phyloP scores from a whole-genome alignment of 108 stramenopile genomes.

The Cyclotella atomus region DNA sequence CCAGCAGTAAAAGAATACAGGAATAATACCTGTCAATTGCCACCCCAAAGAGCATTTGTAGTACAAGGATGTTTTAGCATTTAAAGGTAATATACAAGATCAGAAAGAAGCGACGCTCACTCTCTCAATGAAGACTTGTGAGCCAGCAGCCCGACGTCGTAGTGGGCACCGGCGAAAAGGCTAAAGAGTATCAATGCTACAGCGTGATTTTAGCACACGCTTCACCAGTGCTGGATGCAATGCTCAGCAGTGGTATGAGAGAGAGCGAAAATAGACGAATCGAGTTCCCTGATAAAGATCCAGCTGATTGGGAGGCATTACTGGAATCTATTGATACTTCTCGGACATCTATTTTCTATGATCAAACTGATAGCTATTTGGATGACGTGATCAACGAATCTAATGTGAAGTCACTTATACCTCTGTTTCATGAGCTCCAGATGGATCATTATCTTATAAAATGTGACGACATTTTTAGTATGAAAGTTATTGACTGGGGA shows the following conservation, averaged over 20 bases:
- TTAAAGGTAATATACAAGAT: too few relatives aligned
- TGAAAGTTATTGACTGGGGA: not conserved
- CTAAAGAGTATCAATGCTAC: constrained; percentile 18
- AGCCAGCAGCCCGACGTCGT: not conserved
- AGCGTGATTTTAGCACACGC: not conserved
- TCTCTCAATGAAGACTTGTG: too few relatives aligned
- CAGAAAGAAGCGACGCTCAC: too few relatives aligned
- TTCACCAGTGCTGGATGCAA: not conserved
- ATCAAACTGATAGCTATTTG: too few relatives aligned
- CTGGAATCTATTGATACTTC: too few relatives aligned
- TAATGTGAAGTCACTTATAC: not conserved
- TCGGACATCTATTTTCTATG: too few relatives aligned
- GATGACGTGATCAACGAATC: not conserved
- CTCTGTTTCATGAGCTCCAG: not conserved
- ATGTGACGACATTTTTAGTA: not conserved
- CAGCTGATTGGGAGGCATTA: constrained; percentile 4
- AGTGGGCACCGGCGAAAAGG: not conserved
- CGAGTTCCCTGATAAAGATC: constrained; percentile 9
- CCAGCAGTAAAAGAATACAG: too few relatives aligned
- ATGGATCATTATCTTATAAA: not conserved
- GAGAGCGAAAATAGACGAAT: constrained; percentile 3
- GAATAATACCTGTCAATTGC: too few relatives aligned
- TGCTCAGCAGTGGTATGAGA: constrained; percentile 5
- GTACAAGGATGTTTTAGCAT: too few relatives aligned
- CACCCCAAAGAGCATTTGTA: too few relatives aligned